Evolutionary conservation across 1,139 yeast genomes (phyloP), one percentile per base, ranked within the genome.

Genomic region (Hemisphaericaspora xylofermentans): DNA sequence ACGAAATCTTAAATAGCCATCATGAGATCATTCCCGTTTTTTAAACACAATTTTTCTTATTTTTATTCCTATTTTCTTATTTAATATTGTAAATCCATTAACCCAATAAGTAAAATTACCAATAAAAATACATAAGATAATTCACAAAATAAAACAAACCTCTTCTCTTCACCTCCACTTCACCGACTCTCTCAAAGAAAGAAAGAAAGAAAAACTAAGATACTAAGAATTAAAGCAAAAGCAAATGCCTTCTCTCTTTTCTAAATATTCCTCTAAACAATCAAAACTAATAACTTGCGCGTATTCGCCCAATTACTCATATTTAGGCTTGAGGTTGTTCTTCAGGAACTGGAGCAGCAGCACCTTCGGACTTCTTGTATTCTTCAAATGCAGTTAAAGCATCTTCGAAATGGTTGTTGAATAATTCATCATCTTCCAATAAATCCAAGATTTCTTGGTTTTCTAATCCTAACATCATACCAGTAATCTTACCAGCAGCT

Each of bases 401-500:
- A 71, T 93, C 98, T 60, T 86, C 86, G 64, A 93, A 89, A 70
- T 91, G 96, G 67, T 82, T 81, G 74, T 84, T 85, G 76, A 93
- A 88, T 56, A 87, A 80, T 58, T 82, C 91, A 53, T 88, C 96
- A 64, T 91, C 95, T 61, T 85, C 93, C 66, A 88, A 82, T 66
- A 93, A 78, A 51, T 87, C 85, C 63, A 91, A 74, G 59, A 94
- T 87, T 74, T 93, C 97, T 62, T 82, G 82, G 71, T 87, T 88
- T 63, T 89, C 95, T 82, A 93, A 84, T 66, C 91, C 97, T 65
- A 93, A 82, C 78, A 93, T 83, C 98, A 93, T 93, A 76, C 98
- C 98, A 56, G 99, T 93, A 66, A 93, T 89, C 79, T 91, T 93
- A 74, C 97, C 96, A 56, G 98, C 97, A 63, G 96, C 91, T 71